phyloP scores from a whole-genome alignment of 306 rosid species.

The Casuarina cunninghamiana region DNA sequence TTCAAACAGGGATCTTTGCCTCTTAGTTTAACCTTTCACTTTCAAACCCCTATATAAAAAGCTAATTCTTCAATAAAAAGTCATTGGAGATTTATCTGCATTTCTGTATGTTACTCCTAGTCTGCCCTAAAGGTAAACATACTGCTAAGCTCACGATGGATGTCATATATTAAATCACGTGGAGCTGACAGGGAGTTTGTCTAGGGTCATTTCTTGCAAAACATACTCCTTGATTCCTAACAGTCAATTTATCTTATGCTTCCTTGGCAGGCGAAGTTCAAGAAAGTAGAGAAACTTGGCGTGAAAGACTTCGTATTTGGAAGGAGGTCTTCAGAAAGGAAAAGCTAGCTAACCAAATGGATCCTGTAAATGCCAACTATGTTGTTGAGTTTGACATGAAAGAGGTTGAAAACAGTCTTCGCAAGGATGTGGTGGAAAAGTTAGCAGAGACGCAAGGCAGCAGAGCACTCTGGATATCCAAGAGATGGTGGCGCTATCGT shows the following conservation, averaged over 20 bases:
- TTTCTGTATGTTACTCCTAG: constrained; percentile 6
- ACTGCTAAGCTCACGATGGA: constrained; percentile 15
- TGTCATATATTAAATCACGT: constrained; percentile 26
- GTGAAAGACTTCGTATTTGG: constrained; percentile 77
- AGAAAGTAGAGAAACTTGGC: constrained; percentile 69
- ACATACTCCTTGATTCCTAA: constrained; percentile 23
- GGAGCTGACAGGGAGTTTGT: constrained; percentile 18
- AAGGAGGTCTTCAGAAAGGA: constrained; percentile 73
- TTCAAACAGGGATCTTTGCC: neutral
- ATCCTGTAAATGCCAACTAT: constrained; percentile 68
- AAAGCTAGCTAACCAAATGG: constrained; percentile 55
- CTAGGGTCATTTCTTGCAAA: constrained; percentile 17
- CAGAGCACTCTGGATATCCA: constrained; percentile 83
- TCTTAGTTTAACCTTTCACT: neutral
- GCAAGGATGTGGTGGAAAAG: constrained; percentile 78
- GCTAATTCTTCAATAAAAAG: neutral
- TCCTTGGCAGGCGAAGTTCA: constrained; percentile 48
- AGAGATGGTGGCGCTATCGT: constrained; percentile 98
- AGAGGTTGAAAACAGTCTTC: constrained; percentile 96
- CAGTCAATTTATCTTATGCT: constrained; percentile 17
- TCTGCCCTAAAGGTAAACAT: constrained; percentile 4
- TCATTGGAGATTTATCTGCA: neutral
- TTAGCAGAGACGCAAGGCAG: constrained; percentile 58
- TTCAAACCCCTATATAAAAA: neutral
- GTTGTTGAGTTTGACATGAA: constrained; percentile 93